Evolutionary conservation across 2,329 filamentous ascomycete species (phyloP).

Genomic region (Phyllosticta paracitricarpa): DNA sequence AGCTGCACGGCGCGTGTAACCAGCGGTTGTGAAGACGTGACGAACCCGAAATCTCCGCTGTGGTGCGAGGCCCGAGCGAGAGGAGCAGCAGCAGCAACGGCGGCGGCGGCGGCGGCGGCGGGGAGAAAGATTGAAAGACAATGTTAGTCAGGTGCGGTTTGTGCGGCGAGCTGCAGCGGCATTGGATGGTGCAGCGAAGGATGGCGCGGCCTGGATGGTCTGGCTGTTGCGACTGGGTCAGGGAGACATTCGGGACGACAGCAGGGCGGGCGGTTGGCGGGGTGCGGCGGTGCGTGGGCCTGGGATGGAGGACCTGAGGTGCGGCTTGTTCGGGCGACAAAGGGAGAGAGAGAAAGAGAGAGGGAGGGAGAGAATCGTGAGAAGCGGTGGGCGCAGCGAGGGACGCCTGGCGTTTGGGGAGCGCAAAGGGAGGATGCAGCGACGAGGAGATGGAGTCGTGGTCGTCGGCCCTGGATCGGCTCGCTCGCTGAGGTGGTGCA

Average conservation of each 20-base stretch:
- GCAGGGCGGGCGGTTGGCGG: background rate
- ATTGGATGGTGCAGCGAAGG: background rate
- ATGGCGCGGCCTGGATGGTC: background rate
- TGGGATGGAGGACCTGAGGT: background rate
- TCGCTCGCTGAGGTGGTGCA: background rate
- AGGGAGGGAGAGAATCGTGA: too few relatives aligned
- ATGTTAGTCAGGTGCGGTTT: background rate
- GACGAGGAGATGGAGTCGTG: background rate
- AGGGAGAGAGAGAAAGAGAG: background rate
- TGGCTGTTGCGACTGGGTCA: slow-evolving; percentile 2
- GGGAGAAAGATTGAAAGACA: background rate
- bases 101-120: too few relatives aligned
- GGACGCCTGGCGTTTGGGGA: too few relatives aligned
- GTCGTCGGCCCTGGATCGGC: background rate
- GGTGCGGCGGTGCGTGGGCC: background rate
- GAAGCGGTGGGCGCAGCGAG: too few relatives aligned
- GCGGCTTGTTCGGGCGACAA: background rate
- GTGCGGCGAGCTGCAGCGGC: slow-evolving; percentile 6
- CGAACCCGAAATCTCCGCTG: slow-evolving; percentile 4
- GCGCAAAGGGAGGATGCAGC: too few relatives aligned
- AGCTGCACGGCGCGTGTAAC: slow-evolving; percentile 9
- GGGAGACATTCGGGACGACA: slow-evolving; percentile 7
- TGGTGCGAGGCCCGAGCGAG: slow-evolving; percentile 8
- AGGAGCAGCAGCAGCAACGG: background rate
- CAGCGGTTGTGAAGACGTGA: slow-evolving; percentile 8